Percentiles rank a stretch among this genome's conserved stretches.
phyloP scores from a whole-genome alignment of 1,284 basidiomycete species.

The Hemileia vastatrix region DNA sequence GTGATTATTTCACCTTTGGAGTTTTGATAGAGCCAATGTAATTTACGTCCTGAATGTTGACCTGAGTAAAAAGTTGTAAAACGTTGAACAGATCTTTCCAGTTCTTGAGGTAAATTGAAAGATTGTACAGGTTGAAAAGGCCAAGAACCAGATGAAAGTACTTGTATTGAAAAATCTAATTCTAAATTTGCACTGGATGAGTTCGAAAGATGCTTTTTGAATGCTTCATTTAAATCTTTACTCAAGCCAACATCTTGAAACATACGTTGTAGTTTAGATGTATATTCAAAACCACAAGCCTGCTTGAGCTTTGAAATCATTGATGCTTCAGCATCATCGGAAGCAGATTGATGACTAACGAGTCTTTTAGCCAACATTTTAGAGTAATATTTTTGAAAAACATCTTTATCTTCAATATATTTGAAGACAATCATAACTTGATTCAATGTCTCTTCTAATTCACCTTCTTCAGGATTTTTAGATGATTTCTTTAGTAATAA shows the following conservation, averaged over 20 bases:
- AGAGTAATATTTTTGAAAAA: constrained; percentile 98
- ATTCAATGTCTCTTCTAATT: too few relatives aligned
- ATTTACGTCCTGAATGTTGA: constrained; percentile 83
- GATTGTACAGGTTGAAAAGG: too few relatives aligned
- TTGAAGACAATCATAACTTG: constrained; percentile 95
- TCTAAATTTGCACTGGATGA: too few relatives aligned
- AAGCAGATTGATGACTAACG: constrained; percentile 85
- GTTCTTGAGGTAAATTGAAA: constrained; percentile 79
- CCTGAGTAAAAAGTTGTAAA: constrained; percentile 92
- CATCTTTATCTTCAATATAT: constrained; percentile 98
- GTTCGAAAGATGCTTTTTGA: too few relatives aligned
- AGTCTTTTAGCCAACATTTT: constrained; percentile 91
- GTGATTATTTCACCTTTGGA: constrained; percentile 91
- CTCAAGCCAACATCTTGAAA: constrained; percentile 96
- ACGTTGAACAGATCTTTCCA: constrained; percentile 73
- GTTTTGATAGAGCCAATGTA: constrained; percentile 98
- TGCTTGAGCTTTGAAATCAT: constrained; percentile 99
- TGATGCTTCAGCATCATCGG: constrained; percentile 89
- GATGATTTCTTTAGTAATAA: constrained; percentile 79
- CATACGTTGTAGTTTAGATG: constrained; percentile 95
- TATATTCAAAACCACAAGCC: constrained; percentile 96
- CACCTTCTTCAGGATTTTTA: too few relatives aligned
- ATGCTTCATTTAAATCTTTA: constrained; percentile 90
- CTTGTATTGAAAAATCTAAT: too few relatives aligned
- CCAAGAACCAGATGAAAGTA: too few relatives aligned